A percentile compares a stretch with the other conserved stretches of the same genome.
Evolutionary conservation across 1,284 basidiomycete genomes (phyloP).

Genomic region (Rhodotorula sp.): DNA sequence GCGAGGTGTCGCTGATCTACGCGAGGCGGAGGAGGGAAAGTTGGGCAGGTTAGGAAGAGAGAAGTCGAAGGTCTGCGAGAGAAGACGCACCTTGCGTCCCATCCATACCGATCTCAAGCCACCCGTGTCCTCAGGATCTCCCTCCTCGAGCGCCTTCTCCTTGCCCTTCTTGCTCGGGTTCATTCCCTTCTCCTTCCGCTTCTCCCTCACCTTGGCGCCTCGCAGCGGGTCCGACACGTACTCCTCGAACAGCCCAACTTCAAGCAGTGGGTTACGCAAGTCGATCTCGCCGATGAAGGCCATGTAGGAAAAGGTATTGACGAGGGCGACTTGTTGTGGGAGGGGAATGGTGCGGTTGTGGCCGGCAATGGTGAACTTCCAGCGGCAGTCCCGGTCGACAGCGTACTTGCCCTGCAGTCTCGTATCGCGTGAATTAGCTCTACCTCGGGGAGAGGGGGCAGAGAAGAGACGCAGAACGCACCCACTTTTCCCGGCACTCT

Average conservation of each 20-base stretch:
- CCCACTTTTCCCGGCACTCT: slow-evolving; percentile 15
- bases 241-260: slow-evolving; percentile 83
- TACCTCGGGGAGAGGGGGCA: background rate
- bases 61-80: no score
- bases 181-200: slow-evolving; percentile 9
- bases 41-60: background rate
- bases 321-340: slow-evolving; percentile 54
- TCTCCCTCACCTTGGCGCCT: slow-evolving; percentile 7
- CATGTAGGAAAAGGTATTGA: slow-evolving; percentile 76
- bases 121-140: slow-evolving; percentile 14
- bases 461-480: slow-evolving; percentile 21
- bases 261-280: slow-evolving; percentile 75
- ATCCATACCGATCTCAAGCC: slow-evolving; percentile 28
- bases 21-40: background rate
- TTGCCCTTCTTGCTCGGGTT: slow-evolving; percentile 1
- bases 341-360: slow-evolving; percentile 73
- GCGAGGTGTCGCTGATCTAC: slow-evolving; percentile 43
- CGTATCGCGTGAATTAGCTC: background rate
- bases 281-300: slow-evolving; percentile 75
- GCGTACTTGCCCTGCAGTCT: slow-evolving; percentile 55
- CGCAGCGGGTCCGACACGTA: slow-evolving; percentile 56
- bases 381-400: slow-evolving; percentile 64
- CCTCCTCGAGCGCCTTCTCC: slow-evolving; percentile 3
- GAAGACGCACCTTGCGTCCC: slow-evolving; percentile 28
- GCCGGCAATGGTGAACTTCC: slow-evolving; percentile 74